Conservation (phyloP, 495 filamentous ascomycete species). For the Podospora fimiseda region DNA sequence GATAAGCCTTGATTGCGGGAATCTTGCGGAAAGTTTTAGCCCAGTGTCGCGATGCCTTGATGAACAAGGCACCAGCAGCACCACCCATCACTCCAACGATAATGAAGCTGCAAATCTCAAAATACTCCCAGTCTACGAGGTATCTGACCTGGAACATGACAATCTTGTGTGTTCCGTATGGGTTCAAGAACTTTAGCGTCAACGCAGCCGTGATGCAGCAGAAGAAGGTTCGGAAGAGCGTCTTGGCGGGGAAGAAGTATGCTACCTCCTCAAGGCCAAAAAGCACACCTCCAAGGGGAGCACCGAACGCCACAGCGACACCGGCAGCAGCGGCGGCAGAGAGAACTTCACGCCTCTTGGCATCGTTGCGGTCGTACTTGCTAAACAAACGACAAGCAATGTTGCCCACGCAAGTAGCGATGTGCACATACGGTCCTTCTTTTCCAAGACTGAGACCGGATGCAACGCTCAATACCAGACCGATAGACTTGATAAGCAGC, state of each 20-base stretch:
- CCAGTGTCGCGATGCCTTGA: slow-evolving; percentile 90
- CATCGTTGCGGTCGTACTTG: slow-evolving; percentile 93
- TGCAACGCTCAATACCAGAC: slow-evolving; percentile 78
- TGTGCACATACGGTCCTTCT: slow-evolving; percentile 96
- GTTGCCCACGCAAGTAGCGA: slow-evolving; percentile 92
- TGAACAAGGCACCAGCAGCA: slow-evolving; percentile 81
- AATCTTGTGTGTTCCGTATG: slow-evolving; percentile 93
- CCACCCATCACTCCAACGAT: slow-evolving; percentile 80
- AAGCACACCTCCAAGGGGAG: slow-evolving; percentile 85
- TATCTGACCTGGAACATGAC: slow-evolving; percentile 95
- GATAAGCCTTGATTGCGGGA: slow-evolving; percentile 69
- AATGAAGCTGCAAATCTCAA: slow-evolving; percentile 83
- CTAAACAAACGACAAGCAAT: slow-evolving; percentile 86
- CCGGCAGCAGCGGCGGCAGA: slow-evolving; percentile 89
- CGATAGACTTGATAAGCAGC: slow-evolving; percentile 76
- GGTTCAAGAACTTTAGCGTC: slow-evolving; percentile 88
- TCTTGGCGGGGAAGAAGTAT: slow-evolving; percentile 99
- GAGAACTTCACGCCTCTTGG: slow-evolving; percentile 77
- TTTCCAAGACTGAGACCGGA: slow-evolving; percentile 93
- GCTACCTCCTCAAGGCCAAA: slow-evolving; percentile 92
- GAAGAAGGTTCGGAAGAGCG: slow-evolving; percentile 95
- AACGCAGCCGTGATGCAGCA: slow-evolving; percentile 91
- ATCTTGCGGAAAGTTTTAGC: slow-evolving; percentile 82
- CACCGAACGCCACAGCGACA: slow-evolving; percentile 92
- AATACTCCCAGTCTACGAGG: slow-evolving; percentile 86